These are phyloP conservation scores for Asparagopsis taxiformis DNA, from an alignment of 31 red algal species.

Conservation along the genomic window DNA sequence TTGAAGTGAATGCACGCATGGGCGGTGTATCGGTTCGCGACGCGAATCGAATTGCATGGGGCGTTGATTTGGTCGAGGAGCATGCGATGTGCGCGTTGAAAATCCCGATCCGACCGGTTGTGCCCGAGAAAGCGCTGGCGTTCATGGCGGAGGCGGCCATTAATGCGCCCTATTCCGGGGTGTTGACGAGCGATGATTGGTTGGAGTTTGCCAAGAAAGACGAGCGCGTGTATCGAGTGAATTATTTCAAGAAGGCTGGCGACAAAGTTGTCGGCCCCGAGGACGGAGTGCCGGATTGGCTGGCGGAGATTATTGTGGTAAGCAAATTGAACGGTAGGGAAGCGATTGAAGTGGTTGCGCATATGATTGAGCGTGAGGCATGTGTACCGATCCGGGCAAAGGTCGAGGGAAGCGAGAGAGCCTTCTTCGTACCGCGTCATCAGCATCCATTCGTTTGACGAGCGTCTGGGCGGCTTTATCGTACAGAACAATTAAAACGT, in stretches of 20 bases:
- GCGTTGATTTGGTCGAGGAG: constrained; percentile 97
- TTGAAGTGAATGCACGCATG: constrained; percentile 99
- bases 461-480: neutral
- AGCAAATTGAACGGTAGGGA: constrained; percentile 21
- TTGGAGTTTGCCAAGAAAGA: constrained; percentile 40
- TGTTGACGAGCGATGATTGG: constrained; percentile 65
- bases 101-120: constrained; percentile 84
- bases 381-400: constrained; percentile 12
- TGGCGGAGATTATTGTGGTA: constrained; percentile 83
- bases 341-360: constrained; percentile 39
- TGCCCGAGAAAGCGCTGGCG: constrained; percentile 32
- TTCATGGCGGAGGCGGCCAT: constrained; percentile 80
- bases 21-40: constrained; percentile 92
- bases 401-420: neutral
- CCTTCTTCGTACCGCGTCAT: constrained; percentile 16
- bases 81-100: constrained; percentile 83
- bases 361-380: constrained; percentile 18
- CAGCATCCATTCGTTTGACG: constrained; percentile 19
- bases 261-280: constrained; percentile 83
- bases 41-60: constrained; percentile 83
- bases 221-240: constrained; percentile 34
- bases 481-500: neutral
- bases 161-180: constrained; percentile 90
- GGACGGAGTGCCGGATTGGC: constrained; percentile 86
- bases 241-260: constrained; percentile 78